Evolutionary conservation across 1,139 yeast species (phyloP), one percentile per base, ranked within the genome.

Genomic region (Sugiyamaella sp.): DNA sequence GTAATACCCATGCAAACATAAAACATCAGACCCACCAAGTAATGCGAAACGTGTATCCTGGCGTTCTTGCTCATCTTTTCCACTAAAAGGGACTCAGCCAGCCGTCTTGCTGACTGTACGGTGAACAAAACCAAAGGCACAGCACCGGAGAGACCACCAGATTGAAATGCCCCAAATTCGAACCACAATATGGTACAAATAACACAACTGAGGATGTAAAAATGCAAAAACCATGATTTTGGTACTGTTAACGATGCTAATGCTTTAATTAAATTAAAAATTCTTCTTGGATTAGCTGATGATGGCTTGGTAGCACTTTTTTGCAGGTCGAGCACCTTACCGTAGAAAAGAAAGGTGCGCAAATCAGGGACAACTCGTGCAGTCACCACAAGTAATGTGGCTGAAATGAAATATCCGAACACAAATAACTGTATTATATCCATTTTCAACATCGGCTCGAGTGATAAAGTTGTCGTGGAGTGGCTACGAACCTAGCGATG

Each of bases 11-110:
- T 55, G 69, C 50, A 59, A 71, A 79, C 52, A 63, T 91, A 91
- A 66, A 86, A 90, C 58, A 76, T 71, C 4, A 87, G 44, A 0
- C 97, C 98, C 14, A 81, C 88, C 1, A 85, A 43, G 64, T 89
- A 91, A 69, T 91, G 97, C 2, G 84, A 74, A 25, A 88, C 58
- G 66, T 90, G 89, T 74, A 91, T 90, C 52, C 78, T 75, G 0
- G 66, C 63, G 4, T 42, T 29, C 12, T 73, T 60, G 14, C 78
- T 73, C 61, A 79, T 80, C 29, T 74, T 78, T 49, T 81, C 76
- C 21, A 88, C 72, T 40, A 63, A 73, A 1, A 74, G 54, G 51
- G 89, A 82, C 66, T 91, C 98, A 39, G 71, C 67, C 6, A 79
- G 63, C 54, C 98, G 74, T 61, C 96, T 74, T 1, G 71, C n/a